phyloP scores from a whole-genome alignment of 1,284 basidiomycete species.

The Heterobasidion parviporum region DNA sequence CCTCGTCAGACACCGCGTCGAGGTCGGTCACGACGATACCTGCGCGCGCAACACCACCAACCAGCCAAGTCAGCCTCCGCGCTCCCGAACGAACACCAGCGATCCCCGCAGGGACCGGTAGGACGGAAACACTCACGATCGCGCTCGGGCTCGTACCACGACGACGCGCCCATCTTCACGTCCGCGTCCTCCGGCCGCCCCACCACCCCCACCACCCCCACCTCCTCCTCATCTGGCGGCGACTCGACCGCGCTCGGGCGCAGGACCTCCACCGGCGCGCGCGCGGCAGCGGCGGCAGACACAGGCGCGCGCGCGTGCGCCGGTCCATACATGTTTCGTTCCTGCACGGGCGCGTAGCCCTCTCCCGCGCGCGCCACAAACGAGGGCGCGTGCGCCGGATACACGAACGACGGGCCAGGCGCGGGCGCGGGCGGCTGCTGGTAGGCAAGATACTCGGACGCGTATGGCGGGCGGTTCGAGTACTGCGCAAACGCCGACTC shows the following conservation, averaged over 20 bases:
- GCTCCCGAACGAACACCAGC: background rate
- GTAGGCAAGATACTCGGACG: background rate
- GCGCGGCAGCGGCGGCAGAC: conserved; percentile 8
- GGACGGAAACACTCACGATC: conserved; percentile 39
- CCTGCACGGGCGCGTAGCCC: too few species aligned
- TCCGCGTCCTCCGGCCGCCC: conserved; percentile 28
- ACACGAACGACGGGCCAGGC: background rate
- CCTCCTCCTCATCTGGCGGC: background rate
- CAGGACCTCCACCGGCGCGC: conserved; percentile 34
- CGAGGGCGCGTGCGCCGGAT: too few species aligned
- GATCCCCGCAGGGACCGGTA: background rate
- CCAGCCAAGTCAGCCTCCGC: background rate
- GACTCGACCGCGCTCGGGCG: conserved; percentile 26
- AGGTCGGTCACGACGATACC: conserved; percentile 59
- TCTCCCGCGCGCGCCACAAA: too few species aligned
- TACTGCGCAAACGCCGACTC: too few species aligned
- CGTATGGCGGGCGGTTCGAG: too few species aligned
- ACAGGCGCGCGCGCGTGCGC: too few species aligned
- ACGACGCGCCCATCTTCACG: conserved; percentile 49
- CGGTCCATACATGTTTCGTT: too few species aligned
- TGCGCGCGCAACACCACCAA: conserved; percentile 15
- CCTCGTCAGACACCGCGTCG: conserved; percentile 34
- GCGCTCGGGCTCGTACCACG: conserved; percentile 65
- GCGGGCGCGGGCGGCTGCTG: background rate
- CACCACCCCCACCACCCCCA: too few species aligned